A percentile compares a stretch with the other conserved stretches of the same genome.
These are phyloP conservation scores for Globisporangium barbulae DNA, from an alignment of 352 stramenopile species.

Conservation along the genomic window DNA sequence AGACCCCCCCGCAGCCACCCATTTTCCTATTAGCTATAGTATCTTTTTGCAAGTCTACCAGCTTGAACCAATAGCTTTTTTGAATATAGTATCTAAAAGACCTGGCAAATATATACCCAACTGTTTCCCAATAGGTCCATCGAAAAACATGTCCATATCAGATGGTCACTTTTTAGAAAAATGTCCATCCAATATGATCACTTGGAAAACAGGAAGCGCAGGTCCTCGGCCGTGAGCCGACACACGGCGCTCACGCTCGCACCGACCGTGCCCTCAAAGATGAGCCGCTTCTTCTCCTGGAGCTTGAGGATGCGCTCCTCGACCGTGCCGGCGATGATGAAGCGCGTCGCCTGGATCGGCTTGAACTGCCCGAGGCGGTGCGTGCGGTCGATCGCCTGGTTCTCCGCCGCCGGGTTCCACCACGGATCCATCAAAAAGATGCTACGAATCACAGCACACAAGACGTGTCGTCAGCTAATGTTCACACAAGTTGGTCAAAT, in stretches of 20 bases:
- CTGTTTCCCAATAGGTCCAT: neutral
- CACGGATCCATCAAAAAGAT: constrained; percentile 98
- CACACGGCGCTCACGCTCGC: constrained; percentile 85
- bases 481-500: neutral
- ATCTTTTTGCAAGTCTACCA: neutral
- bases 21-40: constrained; percentile 2
- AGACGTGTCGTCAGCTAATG: constrained; percentile 9
- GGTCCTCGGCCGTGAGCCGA: constrained; percentile 92
- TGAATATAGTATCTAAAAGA: neutral
- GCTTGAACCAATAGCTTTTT: neutral
- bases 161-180: neutral
- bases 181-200: constrained; percentile 16
- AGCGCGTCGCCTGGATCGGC: constrained; percentile 95
- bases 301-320: constrained; percentile 99
- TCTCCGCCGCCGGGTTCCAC: constrained; percentile 97
- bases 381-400: constrained; percentile 96
- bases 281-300: constrained; percentile 91
- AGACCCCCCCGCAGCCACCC: neutral
- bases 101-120: neutral
- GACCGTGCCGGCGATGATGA: constrained; percentile 97
- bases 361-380: constrained; percentile 98
- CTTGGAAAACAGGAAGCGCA: constrained; percentile 90
- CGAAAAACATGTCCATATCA: neutral
- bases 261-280: constrained; percentile 99
- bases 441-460: constrained; percentile 25